Percentiles rank a stretch among this genome's conserved stretches.
phyloP scores from a whole-genome alignment of 345 rosid genomes.

The Populus nigra region DNA sequence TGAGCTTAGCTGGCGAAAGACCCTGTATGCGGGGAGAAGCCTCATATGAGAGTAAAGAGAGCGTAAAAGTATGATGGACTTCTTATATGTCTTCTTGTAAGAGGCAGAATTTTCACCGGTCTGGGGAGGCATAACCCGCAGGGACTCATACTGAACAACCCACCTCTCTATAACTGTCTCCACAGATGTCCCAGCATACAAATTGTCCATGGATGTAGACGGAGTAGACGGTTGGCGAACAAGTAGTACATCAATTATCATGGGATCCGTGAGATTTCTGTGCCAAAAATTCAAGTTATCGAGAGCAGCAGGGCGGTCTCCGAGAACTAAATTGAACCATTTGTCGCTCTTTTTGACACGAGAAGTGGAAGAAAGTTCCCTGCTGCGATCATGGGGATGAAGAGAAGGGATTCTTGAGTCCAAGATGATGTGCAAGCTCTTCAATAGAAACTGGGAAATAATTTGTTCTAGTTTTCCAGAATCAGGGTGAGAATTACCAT shows the following conservation, averaged over 20 bases:
- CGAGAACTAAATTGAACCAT: conserved; percentile 87
- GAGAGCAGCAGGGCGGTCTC: conserved; percentile 71
- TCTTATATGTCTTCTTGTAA: conserved; percentile 77
- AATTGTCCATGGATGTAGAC: conserved; percentile 37
- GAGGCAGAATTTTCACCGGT: conserved; percentile 43
- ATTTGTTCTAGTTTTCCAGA: conserved; percentile 63
- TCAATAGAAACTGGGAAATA: conserved; percentile 67
- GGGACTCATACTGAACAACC: conserved; percentile 72
- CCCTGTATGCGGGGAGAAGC: conserved; percentile 73
- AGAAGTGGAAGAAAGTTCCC: conserved; percentile 34
- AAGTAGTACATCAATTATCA: conserved; percentile 80
- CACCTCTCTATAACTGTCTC: conserved; percentile 89
- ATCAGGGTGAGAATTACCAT: conserved; percentile 32
- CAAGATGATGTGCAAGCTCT: conserved; percentile 71
- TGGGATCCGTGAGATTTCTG: conserved; percentile 62
- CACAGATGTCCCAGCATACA: conserved; percentile 26
- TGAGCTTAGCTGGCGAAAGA: conserved; percentile 63
- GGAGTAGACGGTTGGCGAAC: conserved; percentile 39
- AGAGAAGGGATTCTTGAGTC: conserved; percentile 78
- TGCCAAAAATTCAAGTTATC: conserved; percentile 77
- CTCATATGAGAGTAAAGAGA: conserved; percentile 74
- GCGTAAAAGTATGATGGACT: conserved; percentile 63
- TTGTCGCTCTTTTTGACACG: conserved; percentile 66
- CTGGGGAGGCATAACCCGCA: conserved; percentile 40
- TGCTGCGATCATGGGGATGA: conserved; percentile 38